Conservation (phyloP, 306 rosid species). For the Cicer judaicum region DNA sequence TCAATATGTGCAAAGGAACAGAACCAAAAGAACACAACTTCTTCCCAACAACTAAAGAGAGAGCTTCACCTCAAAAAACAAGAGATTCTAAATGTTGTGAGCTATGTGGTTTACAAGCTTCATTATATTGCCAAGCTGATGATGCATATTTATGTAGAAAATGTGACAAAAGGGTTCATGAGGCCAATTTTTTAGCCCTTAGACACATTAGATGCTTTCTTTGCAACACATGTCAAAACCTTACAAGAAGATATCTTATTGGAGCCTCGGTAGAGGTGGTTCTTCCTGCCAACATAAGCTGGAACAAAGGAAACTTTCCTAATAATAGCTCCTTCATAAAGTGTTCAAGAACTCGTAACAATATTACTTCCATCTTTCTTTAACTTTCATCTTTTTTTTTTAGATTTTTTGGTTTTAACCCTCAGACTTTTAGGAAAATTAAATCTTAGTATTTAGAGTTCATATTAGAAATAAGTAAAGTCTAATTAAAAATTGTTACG, state of each 20-base stretch:
- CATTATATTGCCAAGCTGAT: constrained; percentile 81
- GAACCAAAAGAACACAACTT: constrained; percentile 43
- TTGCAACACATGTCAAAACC: constrained; percentile 71
- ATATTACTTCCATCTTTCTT: constrained; percentile 46
- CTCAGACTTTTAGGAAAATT: fast-evolving
- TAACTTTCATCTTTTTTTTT: constrained; percentile 33
- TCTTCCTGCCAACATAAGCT: constrained; percentile 59
- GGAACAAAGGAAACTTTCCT: constrained; percentile 39
- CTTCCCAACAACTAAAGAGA: constrained; percentile 28
- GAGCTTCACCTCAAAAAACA: neutral
- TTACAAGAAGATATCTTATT: constrained; percentile 61
- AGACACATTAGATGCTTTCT: constrained; percentile 79
- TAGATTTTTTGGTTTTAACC: neutral
- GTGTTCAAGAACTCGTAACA: constrained; percentile 42
- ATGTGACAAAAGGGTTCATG: constrained; percentile 78
- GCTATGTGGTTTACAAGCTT: constrained; percentile 66
- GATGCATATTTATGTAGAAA: constrained; percentile 73
- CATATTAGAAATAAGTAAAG: too few species aligned
- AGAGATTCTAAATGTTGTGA: constrained; percentile 56
- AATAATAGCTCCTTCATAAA: constrained; percentile 35
- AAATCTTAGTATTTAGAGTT: too few species aligned
- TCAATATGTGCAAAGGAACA: constrained; percentile 70
- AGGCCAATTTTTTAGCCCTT: constrained; percentile 71
- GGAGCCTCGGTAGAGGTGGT: constrained; percentile 61
- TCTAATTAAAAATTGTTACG: too few species aligned